These are phyloP conservation scores for Lachnellula hyalina DNA, from an alignment of 2,329 filamentous ascomycete species.

Conservation along the genomic window DNA sequence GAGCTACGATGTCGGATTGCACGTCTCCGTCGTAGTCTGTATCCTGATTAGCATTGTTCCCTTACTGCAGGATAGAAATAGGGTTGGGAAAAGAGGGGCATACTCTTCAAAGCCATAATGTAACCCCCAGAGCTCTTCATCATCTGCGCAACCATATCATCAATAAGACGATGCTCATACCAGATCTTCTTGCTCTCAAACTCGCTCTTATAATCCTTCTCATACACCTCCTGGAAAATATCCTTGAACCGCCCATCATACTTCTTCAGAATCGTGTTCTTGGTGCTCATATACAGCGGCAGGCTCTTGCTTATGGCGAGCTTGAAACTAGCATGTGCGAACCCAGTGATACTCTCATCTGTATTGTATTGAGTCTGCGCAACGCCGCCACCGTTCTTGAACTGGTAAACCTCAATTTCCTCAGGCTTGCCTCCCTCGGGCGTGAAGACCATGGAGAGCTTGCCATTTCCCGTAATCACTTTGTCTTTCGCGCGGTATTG, in stretches of 20 bases:
- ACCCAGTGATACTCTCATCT: conserved; percentile 87
- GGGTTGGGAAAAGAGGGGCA: conserved; percentile 29
- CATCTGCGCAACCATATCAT: conserved; percentile 99
- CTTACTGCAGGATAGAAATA: background rate
- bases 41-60: conserved; percentile 18
- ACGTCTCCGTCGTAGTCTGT: conserved; percentile 98
- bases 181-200: conserved; percentile 93
- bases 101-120: conserved; percentile 97
- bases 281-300: conserved; percentile 99
- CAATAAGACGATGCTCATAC: conserved; percentile 99
- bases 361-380: conserved; percentile 98
- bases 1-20: conserved; percentile 95
- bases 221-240: conserved; percentile 97
- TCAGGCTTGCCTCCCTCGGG: conserved; percentile 77
- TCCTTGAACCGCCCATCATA: conserved; percentile 99
- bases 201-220: conserved; percentile 75
- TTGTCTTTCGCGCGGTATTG: conserved; percentile 96
- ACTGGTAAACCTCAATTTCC: conserved; percentile 85
- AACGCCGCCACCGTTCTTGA: conserved; percentile 79
- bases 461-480: conserved; percentile 77
- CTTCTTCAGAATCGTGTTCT: conserved; percentile 99
- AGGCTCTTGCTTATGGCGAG: conserved; percentile 79
- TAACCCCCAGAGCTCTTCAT: conserved; percentile 97
- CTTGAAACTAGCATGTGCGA: conserved; percentile 96
- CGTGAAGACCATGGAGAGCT: conserved; percentile 91